Base-by-base conservation (phyloP, 208 protist genomes). In the Trypanosoma brucei region DNA sequence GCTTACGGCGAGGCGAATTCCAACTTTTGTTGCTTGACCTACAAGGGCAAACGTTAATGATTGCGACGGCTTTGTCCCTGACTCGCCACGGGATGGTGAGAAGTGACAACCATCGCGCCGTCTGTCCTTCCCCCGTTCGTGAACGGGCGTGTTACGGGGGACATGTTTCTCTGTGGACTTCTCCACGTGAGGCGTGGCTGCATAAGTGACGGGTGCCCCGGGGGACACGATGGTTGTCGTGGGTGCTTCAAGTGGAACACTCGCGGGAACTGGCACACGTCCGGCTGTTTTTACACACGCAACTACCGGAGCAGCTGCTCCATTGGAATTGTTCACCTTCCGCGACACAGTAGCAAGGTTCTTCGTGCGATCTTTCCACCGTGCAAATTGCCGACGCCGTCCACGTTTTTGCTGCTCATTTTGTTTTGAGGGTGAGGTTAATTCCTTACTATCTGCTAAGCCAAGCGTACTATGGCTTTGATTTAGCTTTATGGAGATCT, bases 101-200 rank as follows among this genome's bases (percentile, higher is more conserved):
- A 34, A 54, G 6, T 54, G 50, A 6, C 6, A 6, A 6, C 50
- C 31, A 31, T 54, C 50, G n/a, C 50, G 50, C 30, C 50, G 11
- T 34, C 50, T 7, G 50, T 54, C 50, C n/a, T 54, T 54, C 50
- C 50, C 50, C 6, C 50, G 50, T 31, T 54, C 50, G 31, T 54
- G 50, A n/a, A 54, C 50, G 8, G 50, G 50, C 8, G 50, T 54
- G 22, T 6, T 54, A n/a, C 50, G 11, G 9, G 31, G 31, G 8
- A 34, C 6, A 35, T 54, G 50, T 54, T 34, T 54, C n/a, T 54
- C 50, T 54, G 50, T 8, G 30, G 11, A 8, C 50, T 54, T 54
- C 50, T 54, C 50, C 50, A 54, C 50, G 50, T 54, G 31, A 5
- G 50, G 22, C n/a, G 50, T 34, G 8, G 50, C 50, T 35, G 50